Evolutionary conservation across 2,329 filamentous ascomycete species (phyloP).

Genomic region (Chrysosporium queenslandicum): DNA sequence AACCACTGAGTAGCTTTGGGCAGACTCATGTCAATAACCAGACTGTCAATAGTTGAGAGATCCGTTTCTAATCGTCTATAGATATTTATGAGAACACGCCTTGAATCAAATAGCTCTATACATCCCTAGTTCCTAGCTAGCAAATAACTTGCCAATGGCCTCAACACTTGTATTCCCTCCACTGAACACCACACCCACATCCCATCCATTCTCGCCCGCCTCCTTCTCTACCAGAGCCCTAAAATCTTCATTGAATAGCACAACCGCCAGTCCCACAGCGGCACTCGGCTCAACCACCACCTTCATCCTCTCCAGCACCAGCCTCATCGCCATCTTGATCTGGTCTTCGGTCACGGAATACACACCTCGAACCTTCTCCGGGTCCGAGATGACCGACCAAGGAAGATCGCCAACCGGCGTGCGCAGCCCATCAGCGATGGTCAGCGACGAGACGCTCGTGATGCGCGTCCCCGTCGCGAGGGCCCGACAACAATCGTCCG

Average conservation of each 20-base stretch:
- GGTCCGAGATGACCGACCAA: slow-evolving; percentile 66
- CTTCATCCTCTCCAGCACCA: slow-evolving; percentile 83
- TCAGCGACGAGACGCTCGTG: slow-evolving; percentile 59
- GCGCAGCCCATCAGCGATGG: slow-evolving; percentile 78
- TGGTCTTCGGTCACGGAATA: slow-evolving; percentile 69
- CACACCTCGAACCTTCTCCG: slow-evolving; percentile 58
- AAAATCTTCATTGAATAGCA: slow-evolving; percentile 79
- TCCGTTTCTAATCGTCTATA: not conserved
- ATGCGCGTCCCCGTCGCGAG: slow-evolving; percentile 56
- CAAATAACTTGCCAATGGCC: slow-evolving; percentile 48
- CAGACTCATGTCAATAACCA: too few species aligned
- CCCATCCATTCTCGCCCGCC: slow-evolving; percentile 64
- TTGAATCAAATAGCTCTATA: not conserved
- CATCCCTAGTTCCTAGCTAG: not conserved
- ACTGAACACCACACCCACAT: slow-evolving; percentile 51
- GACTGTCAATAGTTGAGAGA: not conserved
- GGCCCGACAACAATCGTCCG: slow-evolving; percentile 69
- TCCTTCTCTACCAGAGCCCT: slow-evolving; percentile 53
- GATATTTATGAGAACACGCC: too few species aligned
- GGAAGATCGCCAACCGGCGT: slow-evolving; percentile 69
- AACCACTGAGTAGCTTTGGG: too few species aligned
- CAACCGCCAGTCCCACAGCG: slow-evolving; percentile 72
- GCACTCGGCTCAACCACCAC: slow-evolving; percentile 80
- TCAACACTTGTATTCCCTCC: slow-evolving; percentile 58
- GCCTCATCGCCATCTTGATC: slow-evolving; percentile 63